Percentiles rank a stretch among this genome's conserved stretches.
These are phyloP conservation scores for Dillenia suffruticosa DNA, from an alignment of 164 flowering plant species.

Conservation along the genomic window DNA sequence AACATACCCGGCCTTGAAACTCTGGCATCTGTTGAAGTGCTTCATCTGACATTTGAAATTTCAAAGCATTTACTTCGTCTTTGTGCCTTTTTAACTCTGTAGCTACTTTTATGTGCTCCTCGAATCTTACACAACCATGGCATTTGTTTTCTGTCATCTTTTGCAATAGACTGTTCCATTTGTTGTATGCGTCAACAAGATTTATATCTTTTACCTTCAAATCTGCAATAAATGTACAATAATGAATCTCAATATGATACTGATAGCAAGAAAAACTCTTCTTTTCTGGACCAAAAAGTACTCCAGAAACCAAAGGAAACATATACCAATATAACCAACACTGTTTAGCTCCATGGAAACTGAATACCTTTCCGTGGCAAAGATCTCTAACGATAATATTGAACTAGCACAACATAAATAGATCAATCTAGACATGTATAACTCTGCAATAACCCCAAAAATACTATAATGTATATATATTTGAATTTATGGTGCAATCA, in stretches of 20 bases:
- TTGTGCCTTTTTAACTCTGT: constrained; percentile 51
- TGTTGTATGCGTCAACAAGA: constrained; percentile 57
- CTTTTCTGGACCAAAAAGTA: no score
- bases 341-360: no score
- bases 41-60: constrained; percentile 92
- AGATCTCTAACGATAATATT: no score
- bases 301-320: no score
- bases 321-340: no score
- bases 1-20: constrained; percentile 92
- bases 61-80: constrained; percentile 64
- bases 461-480: no score
- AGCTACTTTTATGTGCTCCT: constrained; percentile 65
- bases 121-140: constrained; percentile 78
- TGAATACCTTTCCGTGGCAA: no score
- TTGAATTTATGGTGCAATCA: no score
- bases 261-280: no score
- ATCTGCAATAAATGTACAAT: constrained; percentile 42
- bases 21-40: constrained; percentile 99
- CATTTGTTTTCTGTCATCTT: constrained; percentile 83
- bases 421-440: no score
- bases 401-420: no score
- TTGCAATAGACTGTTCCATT: constrained; percentile 52
- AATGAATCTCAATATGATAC: background rate
- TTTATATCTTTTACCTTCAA: constrained; percentile 73
- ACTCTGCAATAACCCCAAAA: no score